Percentiles rank a stretch among this genome's conserved stretches.
Evolutionary conservation across 2,329 filamentous ascomycete genomes (phyloP).

Genomic region (Fusarium sp.): DNA sequence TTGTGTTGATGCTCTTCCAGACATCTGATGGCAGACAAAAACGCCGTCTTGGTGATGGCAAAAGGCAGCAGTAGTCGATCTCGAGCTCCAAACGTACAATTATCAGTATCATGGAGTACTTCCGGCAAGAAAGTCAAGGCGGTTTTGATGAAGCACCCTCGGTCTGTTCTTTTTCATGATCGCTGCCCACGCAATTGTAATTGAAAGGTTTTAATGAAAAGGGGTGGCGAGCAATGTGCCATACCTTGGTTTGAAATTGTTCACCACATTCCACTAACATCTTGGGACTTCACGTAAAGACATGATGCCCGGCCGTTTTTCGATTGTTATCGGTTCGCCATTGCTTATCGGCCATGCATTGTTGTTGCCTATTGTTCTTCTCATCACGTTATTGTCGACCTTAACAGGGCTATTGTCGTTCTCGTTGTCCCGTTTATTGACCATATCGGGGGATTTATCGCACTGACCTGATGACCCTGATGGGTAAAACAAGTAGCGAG

Average conservation of each 20-base stretch:
- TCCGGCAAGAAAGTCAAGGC: not conserved
- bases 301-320: not conserved
- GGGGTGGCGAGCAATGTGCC: not conserved
- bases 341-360: not conserved
- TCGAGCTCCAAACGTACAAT: no score
- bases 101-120: no score
- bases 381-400: not conserved
- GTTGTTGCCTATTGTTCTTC: not conserved
- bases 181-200: not conserved
- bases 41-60: not conserved
- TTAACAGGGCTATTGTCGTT: not conserved
- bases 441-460: not conserved
- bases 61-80: not conserved
- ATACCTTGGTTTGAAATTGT: not conserved
- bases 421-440: not conserved
- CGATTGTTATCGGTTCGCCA: not conserved
- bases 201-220: not conserved
- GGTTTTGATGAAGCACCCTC: not conserved
- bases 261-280: not conserved
- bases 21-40: not conserved
- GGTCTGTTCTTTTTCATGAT: not conserved
- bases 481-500: not conserved
- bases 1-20: not conserved
- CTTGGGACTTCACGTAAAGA: not conserved
- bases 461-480: not conserved